These are phyloP conservation scores for Asclepias syriaca DNA, from an alignment of 257 asterid genomes.

Conservation along the genomic window DNA sequence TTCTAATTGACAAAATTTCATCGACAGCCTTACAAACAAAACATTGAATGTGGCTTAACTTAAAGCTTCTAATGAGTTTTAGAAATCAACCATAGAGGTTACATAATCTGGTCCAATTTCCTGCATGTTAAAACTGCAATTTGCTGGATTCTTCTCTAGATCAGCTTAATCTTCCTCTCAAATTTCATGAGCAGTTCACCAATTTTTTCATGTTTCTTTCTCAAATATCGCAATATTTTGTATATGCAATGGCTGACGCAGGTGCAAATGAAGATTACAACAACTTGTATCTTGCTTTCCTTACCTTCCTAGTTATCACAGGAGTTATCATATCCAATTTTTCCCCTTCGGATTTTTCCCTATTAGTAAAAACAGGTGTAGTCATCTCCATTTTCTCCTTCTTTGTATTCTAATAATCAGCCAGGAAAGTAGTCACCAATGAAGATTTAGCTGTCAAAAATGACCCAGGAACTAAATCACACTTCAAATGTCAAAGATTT, in stretches of 20 bases:
- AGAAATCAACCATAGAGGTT: neutral
- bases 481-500: constrained; percentile 8
- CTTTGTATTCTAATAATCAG: constrained; percentile 47
- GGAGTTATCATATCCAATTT: constrained; percentile 94
- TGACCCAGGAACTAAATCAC: neutral
- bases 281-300: neutral
- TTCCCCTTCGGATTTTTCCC: constrained; percentile 49
- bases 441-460: neutral
- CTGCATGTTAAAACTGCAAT: neutral
- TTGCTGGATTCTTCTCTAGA: neutral
- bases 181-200: neutral
- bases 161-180: neutral
- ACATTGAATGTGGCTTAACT: neutral
- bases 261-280: neutral
- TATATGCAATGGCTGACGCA: neutral
- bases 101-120: neutral
- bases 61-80: neutral
- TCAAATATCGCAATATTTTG: neutral
- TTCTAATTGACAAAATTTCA: neutral
- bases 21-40: neutral
- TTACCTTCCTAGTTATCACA: constrained; percentile 69
- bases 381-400: constrained; percentile 86
- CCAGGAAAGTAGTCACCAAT: constrained; percentile 9
- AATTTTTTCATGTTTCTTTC: neutral
- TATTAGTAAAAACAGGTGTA: constrained; percentile 70